Conservation (phyloP, 768 basidiomycete genomes). For the Leccinellum rugosiceps region DNA sequence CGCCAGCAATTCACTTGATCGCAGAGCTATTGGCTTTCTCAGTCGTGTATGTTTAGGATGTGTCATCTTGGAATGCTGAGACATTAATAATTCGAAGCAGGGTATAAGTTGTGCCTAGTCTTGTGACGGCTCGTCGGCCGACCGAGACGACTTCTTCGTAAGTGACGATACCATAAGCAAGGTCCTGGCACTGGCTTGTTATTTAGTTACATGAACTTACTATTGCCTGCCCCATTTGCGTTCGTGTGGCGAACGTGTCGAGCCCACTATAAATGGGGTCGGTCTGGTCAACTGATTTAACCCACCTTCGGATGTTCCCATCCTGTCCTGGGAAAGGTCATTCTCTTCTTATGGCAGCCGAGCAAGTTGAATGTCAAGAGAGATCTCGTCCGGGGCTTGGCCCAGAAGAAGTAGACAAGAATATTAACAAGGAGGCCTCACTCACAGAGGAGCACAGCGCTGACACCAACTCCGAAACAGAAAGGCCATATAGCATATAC, state of each 20-base stretch:
- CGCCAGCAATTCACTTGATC: too few species aligned
- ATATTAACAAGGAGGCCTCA: not conserved
- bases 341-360: not conserved
- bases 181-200: not conserved
- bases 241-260: not conserved
- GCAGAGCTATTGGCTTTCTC: too few species aligned
- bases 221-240: not conserved
- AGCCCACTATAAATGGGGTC: not conserved
- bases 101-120: too few species aligned
- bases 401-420: not conserved
- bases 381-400: not conserved
- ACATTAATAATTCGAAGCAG: too few species aligned
- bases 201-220: not conserved
- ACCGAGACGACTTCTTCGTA: too few species aligned
- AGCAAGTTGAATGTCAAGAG: conserved; percentile 3
- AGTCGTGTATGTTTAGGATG: too few species aligned
- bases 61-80: too few species aligned
- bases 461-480: not conserved
- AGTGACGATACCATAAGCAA: not conserved
- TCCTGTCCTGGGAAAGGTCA: not conserved
- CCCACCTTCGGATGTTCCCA: not conserved
- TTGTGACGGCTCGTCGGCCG: too few species aligned
- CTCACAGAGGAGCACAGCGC: not conserved
- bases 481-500: conserved; percentile 46
- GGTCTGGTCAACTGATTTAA: not conserved